These are phyloP conservation scores for Triadica sebifera DNA, from an alignment of 345 rosid species.

Conservation along the genomic window DNA sequence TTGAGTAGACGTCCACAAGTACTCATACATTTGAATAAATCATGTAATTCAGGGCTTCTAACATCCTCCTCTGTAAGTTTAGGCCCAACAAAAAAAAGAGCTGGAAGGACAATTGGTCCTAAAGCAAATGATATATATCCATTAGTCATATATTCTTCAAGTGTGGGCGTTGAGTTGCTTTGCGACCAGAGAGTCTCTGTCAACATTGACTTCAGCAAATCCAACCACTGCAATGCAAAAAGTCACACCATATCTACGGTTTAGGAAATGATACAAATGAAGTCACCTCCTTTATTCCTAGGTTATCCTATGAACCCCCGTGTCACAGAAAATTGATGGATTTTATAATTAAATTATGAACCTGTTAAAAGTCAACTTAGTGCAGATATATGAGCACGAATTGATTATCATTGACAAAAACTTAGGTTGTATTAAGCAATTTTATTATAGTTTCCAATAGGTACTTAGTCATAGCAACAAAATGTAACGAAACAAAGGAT, in stretches of 20 bases:
- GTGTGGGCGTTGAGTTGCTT: slow-evolving; percentile 50
- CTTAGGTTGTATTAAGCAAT: not conserved
- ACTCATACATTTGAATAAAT: slow-evolving; percentile 57
- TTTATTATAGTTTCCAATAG: not conserved
- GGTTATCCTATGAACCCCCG: not conserved
- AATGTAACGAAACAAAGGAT: not conserved
- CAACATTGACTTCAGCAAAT: slow-evolving; percentile 62
- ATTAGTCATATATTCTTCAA: slow-evolving; percentile 68
- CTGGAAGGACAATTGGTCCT: slow-evolving; percentile 83
- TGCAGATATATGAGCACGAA: not conserved
- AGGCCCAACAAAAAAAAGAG: slow-evolving; percentile 74
- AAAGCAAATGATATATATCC: slow-evolving; percentile 68
- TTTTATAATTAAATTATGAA: not conserved
- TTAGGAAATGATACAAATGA: not conserved
- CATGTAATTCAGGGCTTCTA: slow-evolving; percentile 36
- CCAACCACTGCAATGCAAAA: slow-evolving; percentile 69
- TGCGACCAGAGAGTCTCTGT: slow-evolving; percentile 61
- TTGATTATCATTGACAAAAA: not conserved
- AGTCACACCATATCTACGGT: not conserved
- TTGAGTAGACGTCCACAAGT: slow-evolving; percentile 85
- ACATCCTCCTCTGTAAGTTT: slow-evolving; percentile 45
- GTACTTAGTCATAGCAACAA: not conserved
- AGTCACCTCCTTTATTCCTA: not conserved
- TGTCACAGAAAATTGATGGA: not conserved
- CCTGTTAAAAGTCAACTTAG: not conserved